Conservation (phyloP, 371 early-diverging fungal genomes). For the Catenaria anguillulae region DNA sequence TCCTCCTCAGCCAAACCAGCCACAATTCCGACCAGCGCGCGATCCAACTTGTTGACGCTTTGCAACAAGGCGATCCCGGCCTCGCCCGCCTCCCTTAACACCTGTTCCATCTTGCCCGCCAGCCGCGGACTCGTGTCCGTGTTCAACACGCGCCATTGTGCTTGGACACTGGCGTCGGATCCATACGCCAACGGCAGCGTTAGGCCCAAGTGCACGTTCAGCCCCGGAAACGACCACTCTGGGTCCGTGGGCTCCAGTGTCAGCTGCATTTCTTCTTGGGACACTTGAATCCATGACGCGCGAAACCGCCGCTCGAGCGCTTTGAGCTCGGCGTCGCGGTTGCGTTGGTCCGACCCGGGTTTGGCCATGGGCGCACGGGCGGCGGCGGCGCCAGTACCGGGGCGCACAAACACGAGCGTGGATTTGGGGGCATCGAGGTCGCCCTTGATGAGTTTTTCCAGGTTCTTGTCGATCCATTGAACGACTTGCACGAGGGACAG, state of each 20-base stretch:
- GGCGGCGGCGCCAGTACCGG: not conserved
- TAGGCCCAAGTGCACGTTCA: not conserved
- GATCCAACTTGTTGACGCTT: constrained; percentile 2
- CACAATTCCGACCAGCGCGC: not conserved
- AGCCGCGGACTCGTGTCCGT: too few relatives aligned
- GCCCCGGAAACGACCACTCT: not conserved
- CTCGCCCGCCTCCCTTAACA: too few relatives aligned
- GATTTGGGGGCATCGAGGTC: not conserved
- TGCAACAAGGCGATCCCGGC: not conserved
- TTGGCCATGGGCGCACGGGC: not conserved
- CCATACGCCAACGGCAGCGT: not conserved
- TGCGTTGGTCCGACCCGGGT: not conserved
- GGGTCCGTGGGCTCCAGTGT: not conserved
- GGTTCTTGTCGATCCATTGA: constrained; percentile 4
- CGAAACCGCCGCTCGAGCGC: constrained; percentile 1
- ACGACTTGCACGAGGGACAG: not conserved
- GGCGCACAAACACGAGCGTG: not conserved
- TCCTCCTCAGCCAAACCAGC: not conserved
- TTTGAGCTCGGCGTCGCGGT: not conserved
- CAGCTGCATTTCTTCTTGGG: not conserved
- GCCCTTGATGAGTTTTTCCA: not conserved
- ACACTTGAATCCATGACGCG: not conserved
- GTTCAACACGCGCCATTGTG: not conserved
- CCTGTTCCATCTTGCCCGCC: too few relatives aligned
- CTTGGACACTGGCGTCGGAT: not conserved